Percentiles rank a stretch among this genome's conserved stretches.
These are phyloP conservation scores for Xylaria longipes DNA, from an alignment of 495 filamentous ascomycete genomes.

Conservation along the genomic window DNA sequence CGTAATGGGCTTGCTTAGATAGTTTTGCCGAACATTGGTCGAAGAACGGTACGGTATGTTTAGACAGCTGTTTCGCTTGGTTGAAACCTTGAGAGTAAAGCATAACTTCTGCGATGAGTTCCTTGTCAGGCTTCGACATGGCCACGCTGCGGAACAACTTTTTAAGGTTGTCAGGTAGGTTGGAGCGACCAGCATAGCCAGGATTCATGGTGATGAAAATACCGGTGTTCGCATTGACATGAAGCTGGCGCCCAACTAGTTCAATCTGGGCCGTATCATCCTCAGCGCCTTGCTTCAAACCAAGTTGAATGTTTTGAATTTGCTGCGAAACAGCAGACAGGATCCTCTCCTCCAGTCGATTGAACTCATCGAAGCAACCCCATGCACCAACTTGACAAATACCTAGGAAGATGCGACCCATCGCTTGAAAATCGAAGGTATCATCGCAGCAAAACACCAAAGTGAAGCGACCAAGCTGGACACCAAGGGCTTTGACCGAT, in stretches of 20 bases:
- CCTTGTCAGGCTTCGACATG: conserved; percentile 99
- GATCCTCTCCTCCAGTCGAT: conserved; percentile 95
- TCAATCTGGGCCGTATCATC: conserved; percentile 89
- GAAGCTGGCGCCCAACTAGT: conserved; percentile 84
- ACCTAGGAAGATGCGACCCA: conserved; percentile 98
- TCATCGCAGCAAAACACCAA: conserved; percentile 99
- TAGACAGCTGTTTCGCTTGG: conserved; percentile 89
- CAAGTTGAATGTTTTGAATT: conserved; percentile 98
- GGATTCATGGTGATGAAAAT: conserved; percentile 99
- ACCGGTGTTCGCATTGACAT: conserved; percentile 88
- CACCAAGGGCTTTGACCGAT: conserved; percentile 95
- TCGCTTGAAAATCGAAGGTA: conserved; percentile 99
- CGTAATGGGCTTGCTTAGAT: conserved; percentile 97
- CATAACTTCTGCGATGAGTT: conserved; percentile 99
- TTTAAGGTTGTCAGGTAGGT: conserved; percentile 97
- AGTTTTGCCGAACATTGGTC: conserved; percentile 80
- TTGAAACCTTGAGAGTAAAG: conserved; percentile 99
- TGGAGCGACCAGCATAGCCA: conserved; percentile 96
- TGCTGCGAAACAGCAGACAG: conserved; percentile 97
- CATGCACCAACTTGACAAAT: conserved; percentile 99
- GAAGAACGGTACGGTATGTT: conserved; percentile 97
- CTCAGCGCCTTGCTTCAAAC: conserved; percentile 78
- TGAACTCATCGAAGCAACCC: conserved; percentile 99
- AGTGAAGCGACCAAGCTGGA: conserved; percentile 96
- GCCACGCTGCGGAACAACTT: conserved; percentile 98